Percentiles rank a stretch among this genome's conserved stretches.
Evolutionary conservation across 495 filamentous ascomycete species (phyloP).

Genomic region (Lichenothelia convexa): DNA sequence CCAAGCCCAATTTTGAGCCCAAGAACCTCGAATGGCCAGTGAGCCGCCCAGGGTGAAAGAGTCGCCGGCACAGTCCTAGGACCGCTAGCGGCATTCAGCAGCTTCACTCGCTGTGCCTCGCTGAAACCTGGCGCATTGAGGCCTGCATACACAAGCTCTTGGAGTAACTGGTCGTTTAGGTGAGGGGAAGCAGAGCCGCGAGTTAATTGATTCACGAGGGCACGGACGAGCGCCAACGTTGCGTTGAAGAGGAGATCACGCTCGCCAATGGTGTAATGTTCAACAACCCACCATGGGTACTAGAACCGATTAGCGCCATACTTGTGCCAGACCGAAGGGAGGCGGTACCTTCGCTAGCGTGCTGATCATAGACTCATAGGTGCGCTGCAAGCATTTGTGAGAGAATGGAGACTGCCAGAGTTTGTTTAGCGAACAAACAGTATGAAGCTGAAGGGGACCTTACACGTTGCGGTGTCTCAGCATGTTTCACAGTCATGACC

Average conservation of each 20-base stretch:
- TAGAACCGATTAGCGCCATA: conserved; percentile 8
- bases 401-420: conserved; percentile 36
- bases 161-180: conserved; percentile 35
- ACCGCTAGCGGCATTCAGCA: conserved; percentile 3
- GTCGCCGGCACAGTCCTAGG: conserved; percentile 5
- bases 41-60: background rate
- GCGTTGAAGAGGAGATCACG: conserved; percentile 39
- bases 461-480: conserved; percentile 48
- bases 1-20: conserved; percentile 2
- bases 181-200: conserved; percentile 15
- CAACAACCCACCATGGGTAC: conserved; percentile 50
- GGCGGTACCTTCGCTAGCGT: conserved; percentile 44
- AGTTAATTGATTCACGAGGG: conserved; percentile 24
- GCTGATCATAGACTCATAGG: conserved; percentile 58
- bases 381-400: conserved; percentile 46
- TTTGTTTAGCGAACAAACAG: background rate
- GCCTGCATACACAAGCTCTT: conserved; percentile 12
- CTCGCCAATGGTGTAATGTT: conserved; percentile 44
- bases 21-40: conserved; percentile 13
- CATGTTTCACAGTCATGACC: conserved; percentile 43
- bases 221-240: conserved; percentile 29
- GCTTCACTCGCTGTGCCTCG: conserved; percentile 12
- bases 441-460: conserved; percentile 16
- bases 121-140: conserved; percentile 16
- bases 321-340: background rate